Percentiles rank a stretch among this genome's conserved stretches.
phyloP scores from a whole-genome alignment of 768 basidiomycete species.

The Phylloporus arenicola region DNA sequence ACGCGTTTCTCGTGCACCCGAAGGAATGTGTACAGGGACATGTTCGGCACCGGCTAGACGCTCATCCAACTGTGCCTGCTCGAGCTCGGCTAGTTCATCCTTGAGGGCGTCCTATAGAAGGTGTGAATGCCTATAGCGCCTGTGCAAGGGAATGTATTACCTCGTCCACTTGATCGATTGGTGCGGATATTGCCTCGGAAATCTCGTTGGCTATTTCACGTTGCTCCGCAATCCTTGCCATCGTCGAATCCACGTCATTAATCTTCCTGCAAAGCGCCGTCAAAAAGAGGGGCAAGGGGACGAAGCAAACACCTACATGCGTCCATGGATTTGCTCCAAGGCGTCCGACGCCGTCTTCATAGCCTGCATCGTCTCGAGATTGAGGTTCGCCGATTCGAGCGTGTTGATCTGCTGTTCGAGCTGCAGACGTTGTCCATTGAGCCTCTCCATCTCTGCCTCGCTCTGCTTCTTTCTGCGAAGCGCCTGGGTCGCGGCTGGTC shows the following conservation, averaged over 20 bases:
- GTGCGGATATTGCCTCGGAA: constrained; percentile 78
- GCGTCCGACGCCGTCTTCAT: constrained; percentile 96
- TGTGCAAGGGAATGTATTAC: constrained; percentile 36
- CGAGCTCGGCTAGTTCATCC: constrained; percentile 77
- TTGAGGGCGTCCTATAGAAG: constrained; percentile 71
- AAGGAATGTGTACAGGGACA: constrained; percentile 81
- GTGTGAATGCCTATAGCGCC: not conserved
- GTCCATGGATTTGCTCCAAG: constrained; percentile 83
- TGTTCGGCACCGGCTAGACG: constrained; percentile 82
- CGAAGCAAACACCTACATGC: constrained; percentile 57
- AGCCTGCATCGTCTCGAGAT: constrained; percentile 93
- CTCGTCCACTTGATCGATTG: constrained; percentile 66
- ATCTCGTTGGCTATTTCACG: constrained; percentile 91
- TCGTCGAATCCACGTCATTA: constrained; percentile 85
- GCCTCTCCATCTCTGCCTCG: constrained; percentile 80
- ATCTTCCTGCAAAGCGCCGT: constrained; percentile 51
- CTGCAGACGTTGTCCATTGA: constrained; percentile 82
- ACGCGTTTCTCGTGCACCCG: constrained; percentile 51
- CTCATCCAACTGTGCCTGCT: constrained; percentile 84
- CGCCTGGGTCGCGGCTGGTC: constrained; percentile 78
- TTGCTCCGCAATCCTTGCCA: constrained; percentile 85
- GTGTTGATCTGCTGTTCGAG: constrained; percentile 97
- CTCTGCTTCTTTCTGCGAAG: constrained; percentile 89
- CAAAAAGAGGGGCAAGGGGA: not conserved
- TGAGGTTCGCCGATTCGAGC: constrained; percentile 94